Percentiles rank a stretch among this genome's conserved stretches.
Evolutionary conservation across 1,284 basidiomycete genomes (phyloP).

Genomic region (Ganoderma meredithae): DNA sequence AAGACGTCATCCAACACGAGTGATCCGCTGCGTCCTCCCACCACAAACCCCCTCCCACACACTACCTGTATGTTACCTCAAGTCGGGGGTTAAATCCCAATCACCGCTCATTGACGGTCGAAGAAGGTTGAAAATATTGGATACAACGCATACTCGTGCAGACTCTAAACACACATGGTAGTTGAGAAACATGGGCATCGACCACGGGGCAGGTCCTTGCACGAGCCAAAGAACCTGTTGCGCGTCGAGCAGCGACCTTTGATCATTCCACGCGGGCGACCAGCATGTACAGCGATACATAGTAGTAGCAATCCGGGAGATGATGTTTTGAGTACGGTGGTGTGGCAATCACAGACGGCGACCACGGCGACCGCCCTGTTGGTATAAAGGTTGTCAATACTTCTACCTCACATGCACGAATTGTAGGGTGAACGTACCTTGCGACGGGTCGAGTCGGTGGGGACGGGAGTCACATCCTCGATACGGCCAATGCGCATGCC

Average conservation of each 20-base stretch:
- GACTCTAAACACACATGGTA: constrained; percentile 27
- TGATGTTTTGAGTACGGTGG: constrained; percentile 36
- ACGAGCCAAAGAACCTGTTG: constrained; percentile 61
- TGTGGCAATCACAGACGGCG: constrained; percentile 81
- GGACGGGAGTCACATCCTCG: constrained; percentile 96
- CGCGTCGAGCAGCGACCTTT: constrained; percentile 83
- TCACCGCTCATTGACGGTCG: not conserved
- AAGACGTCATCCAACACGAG: not conserved
- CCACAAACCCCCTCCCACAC: not conserved
- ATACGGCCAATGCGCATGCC: constrained; percentile 99
- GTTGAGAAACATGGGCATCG: constrained; percentile 45
- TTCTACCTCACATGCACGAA: constrained; percentile 1
- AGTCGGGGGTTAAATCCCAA: not conserved
- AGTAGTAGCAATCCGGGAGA: constrained; percentile 38
- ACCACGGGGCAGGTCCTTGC: constrained; percentile 76
- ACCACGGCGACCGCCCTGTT: constrained; percentile 99
- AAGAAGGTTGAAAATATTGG: constrained; percentile 15
- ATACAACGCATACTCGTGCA: constrained; percentile 32
- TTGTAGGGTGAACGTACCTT: constrained; percentile 64
- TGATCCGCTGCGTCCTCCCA: not conserved
- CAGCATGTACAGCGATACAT: constrained; percentile 45
- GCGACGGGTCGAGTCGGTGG: constrained; percentile 96
- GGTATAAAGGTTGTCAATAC: constrained; percentile 20
- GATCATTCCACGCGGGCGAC: constrained; percentile 45
- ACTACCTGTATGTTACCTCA: not conserved